Base-by-base conservation (phyloP, 176 grass and related monocot genomes). In the Tuctoria greenei region DNA sequence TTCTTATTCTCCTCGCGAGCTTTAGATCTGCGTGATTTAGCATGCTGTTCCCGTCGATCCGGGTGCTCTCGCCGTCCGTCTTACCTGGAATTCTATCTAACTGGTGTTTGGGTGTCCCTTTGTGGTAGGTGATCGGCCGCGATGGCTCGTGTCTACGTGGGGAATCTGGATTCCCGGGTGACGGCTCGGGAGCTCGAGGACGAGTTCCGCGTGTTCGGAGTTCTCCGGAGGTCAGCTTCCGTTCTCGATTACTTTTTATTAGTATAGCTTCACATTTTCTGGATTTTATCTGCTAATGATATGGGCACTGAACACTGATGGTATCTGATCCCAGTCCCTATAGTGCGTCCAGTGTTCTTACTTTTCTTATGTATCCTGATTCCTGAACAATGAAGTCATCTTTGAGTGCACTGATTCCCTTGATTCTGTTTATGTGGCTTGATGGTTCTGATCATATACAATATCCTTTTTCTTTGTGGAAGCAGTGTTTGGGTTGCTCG, bases 401-500 rank as follows among this genome's bases (percentile, higher is more conserved):
- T 69, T 40, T 12, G 17, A 38, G 15, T 45, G 27, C 5, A 47
- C 0, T 6, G 8, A 79, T 23, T 75, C 25, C 4, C 13, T 41
- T 20, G 45, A 12, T 34, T 57, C 16, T 5, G 4, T 21, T 20
- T 27, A 37, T 44, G 17, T 7, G n/a, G 3, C 4, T 75, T 69
- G 54, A 69, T 62, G 15, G 31, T 31, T 31, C 2, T 31, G 31
- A 31, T 31, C 75, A 41, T 1, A 72, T 42, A 8, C 8, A n/a
- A 0, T 71, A 31, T 75, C 39, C 64, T 39, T 66, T 67, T 57
- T 7, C 75, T 62, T 75, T 66, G 44, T 67, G 73, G 10, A 66
- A 77, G 11, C 90, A 97, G 93, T 84, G 93, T 97, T 10, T 97
- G 93, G 93, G 93, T 97, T 72, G 93, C 93, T 64, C 76, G 90